Evolutionary conservation across 73 alveolate genomes (phyloP).

Genomic region (Paramecium tetraurelia): DNA sequence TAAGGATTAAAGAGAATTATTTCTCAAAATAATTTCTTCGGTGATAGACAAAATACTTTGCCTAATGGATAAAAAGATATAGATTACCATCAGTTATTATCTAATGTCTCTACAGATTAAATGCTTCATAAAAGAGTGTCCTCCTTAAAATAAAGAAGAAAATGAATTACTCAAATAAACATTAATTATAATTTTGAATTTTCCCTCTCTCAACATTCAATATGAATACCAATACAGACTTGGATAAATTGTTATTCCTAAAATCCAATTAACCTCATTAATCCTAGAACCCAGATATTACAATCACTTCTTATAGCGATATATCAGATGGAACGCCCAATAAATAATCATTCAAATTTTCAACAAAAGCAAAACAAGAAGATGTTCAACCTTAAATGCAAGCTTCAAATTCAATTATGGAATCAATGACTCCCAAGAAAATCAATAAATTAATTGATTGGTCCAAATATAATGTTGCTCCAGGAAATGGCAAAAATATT

Average conservation of each 20-base stretch:
- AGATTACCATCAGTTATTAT: not conserved
- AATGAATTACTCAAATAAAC: not conserved
- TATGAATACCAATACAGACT: not conserved
- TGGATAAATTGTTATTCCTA: not conserved
- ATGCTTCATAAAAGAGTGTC: conserved; percentile 26
- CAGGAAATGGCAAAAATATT: conserved; percentile 37
- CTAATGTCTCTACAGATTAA: not conserved
- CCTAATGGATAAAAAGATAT: not conserved
- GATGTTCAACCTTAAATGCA: not conserved
- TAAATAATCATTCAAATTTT: not conserved
- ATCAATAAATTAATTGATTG: conserved; percentile 21
- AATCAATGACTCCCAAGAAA: conserved; percentile 31
- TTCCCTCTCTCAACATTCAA: not conserved
- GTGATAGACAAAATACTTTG: not conserved
- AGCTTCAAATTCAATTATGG: conserved; percentile 22
- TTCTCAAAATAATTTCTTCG: conserved; percentile 34
- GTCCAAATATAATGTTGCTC: conserved; percentile 25
- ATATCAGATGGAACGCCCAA: conserved; percentile 26
- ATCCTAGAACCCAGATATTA: not conserved
- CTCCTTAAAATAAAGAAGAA: not conserved
- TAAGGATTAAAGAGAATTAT: conserved; percentile 16
- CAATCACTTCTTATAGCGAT: conserved; percentile 40
- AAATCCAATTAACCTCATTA: not conserved
- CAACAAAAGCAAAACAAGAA: not conserved
- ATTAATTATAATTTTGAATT: not conserved